Percentiles rank a stretch among this genome's conserved stretches.
Conservation (phyloP, 371 early-diverging fungal species). For the Massospora cicadina region DNA sequence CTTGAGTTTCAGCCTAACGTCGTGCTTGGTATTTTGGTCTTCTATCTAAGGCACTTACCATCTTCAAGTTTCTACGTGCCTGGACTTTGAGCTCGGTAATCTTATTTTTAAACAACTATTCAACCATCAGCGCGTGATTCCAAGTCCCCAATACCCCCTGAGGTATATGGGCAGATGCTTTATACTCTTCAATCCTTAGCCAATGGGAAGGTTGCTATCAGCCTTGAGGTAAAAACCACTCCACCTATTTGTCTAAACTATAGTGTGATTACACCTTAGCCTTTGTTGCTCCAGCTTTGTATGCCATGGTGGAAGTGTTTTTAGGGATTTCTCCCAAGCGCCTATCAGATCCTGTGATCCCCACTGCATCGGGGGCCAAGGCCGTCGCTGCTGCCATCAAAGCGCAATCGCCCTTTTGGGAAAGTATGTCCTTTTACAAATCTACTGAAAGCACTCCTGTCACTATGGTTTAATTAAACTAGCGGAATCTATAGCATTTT, state of each 20-base stretch:
- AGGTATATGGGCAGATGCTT: neutral
- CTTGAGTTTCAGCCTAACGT: neutral
- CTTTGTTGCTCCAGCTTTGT: neutral
- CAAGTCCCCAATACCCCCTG: neutral
- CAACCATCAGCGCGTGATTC: neutral
- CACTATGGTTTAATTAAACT: no score
- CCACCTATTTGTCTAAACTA: neutral
- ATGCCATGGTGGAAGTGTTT: neutral
- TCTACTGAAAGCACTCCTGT: neutral
- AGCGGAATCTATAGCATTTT: no score
- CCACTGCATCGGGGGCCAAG: neutral
- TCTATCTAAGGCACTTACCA: neutral
- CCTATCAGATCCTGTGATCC: neutral
- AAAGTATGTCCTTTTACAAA: neutral
- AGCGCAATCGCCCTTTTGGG: neutral
- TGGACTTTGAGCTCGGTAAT: neutral
- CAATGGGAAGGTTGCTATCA: neutral
- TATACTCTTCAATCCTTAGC: neutral
- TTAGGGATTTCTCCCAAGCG: neutral
- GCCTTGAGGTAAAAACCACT: neutral
- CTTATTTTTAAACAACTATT: neutral
- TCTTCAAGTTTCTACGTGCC: neutral
- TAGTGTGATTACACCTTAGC: neutral
- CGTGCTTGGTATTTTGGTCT: neutral
- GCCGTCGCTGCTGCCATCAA: neutral